A percentile compares a stretch with the other conserved stretches of the same genome.
phyloP scores from a whole-genome alignment of 1,284 basidiomycete genomes.

The Cutaneotrichosporon sp. region DNA sequence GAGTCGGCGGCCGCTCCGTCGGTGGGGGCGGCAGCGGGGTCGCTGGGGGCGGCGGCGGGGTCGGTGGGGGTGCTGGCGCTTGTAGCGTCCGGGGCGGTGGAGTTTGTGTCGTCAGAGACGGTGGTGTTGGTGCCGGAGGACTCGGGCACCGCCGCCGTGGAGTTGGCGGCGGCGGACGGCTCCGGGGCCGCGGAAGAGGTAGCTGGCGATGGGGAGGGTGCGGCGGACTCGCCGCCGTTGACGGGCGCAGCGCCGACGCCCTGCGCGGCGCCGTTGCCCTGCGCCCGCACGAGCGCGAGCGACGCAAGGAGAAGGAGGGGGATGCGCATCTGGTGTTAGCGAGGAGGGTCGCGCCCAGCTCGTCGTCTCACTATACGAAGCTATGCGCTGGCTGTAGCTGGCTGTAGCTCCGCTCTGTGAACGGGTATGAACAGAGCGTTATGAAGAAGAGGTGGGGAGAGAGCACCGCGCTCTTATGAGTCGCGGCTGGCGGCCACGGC shows the following conservation, averaged over 20 bases:
- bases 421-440: too few relatives aligned
- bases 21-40: neutral
- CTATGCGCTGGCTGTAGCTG: too few relatives aligned
- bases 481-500: neutral
- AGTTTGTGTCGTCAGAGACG: neutral
- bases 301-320: slow-evolving; percentile 1
- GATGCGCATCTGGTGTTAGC: slow-evolving; percentile 2
- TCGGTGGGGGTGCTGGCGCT: too few relatives aligned
- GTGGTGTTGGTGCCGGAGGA: neutral
- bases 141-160: neutral
- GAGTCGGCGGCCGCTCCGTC: too few relatives aligned
- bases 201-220: neutral
- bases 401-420: too few relatives aligned
- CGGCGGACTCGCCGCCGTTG: too few relatives aligned
- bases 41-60: neutral
- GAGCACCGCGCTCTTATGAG: neutral
- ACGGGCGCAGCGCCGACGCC: too few relatives aligned
- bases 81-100: too few relatives aligned
- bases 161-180: neutral
- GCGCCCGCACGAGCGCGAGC: neutral
- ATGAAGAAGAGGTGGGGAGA: neutral
- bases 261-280: neutral
- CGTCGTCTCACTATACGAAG: neutral
- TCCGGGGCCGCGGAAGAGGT: neutral
- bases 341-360: neutral